Evolutionary conservation across 805 yeast genomes (phyloP), one percentile per base, ranked within the genome.

Genomic region (Candida coquimbonensis): DNA sequence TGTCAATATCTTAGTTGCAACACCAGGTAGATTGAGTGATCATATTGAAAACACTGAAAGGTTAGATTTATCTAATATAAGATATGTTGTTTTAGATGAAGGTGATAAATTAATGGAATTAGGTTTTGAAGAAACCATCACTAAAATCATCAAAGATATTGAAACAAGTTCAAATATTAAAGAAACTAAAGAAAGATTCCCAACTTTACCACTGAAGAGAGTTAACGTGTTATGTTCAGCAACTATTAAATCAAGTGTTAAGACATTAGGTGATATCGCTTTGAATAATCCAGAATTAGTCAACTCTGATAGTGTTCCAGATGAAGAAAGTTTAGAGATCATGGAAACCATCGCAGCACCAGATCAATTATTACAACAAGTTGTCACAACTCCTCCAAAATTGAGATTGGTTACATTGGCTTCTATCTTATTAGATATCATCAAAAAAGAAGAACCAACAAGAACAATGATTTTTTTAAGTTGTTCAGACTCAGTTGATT

Each of bases 401-500:
- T 70, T 93, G 52, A 73, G 99, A 53, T 70, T 90, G 26, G 98
- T 91, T 1, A 75, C 96, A 0, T 64, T 93, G 38, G 79, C 85
- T 9, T 89, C 87, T 1, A 61, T 74, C 6, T 68, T 93, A 49
- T 78, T 75, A 57, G 67, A 72, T 16, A 65, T 82, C 6, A 66
- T 75, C 1, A 52, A 52, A 8, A 63, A 63, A 11, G 52, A 61
- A 5, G 54, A 47, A 21, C 64, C 70, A 1, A 61, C 77, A 2
- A 75, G 86, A 51, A 80, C 88, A 1, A 82, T 93, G 61, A 88
- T 93, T 0, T 93, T 93, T 63, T 75, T 90, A 52, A 85, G 96
- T 13, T 91, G 99, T 67, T 81, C 98, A 0, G 98, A 91, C 61
- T 85, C 96, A n/a, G 98, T 95, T 21, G 90, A 93, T 54, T 93